These are phyloP conservation scores for Perilla frutescens DNA, from an alignment of 257 asterid species.

Conservation along the genomic window DNA sequence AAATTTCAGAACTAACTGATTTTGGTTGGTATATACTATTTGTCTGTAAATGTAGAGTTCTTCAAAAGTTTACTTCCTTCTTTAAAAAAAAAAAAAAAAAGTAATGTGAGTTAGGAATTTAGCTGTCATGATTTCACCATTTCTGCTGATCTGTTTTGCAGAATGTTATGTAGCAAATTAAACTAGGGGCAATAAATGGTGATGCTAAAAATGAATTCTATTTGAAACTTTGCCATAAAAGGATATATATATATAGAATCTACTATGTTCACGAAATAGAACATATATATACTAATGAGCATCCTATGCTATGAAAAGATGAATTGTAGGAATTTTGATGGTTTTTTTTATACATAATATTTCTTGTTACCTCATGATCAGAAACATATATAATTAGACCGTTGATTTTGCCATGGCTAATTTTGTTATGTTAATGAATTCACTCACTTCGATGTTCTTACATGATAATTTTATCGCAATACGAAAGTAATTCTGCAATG, in stretches of 20 bases:
- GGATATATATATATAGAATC: too few species aligned
- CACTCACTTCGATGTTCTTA: too few species aligned
- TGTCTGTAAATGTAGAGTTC: background rate
- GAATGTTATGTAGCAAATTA: background rate
- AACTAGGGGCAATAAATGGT: background rate
- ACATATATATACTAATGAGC: background rate
- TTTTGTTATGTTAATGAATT: background rate
- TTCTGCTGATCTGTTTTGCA: constrained; percentile 19
- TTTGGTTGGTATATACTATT: background rate
- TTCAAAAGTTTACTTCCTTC: too few species aligned
- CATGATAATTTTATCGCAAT: too few species aligned
- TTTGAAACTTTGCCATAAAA: background rate
- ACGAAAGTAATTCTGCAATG: too few species aligned
- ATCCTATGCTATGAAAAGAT: background rate
- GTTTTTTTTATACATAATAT: background rate
- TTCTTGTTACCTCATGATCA: background rate
- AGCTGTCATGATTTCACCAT: too few species aligned
- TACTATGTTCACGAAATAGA: too few species aligned
- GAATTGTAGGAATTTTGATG: background rate
- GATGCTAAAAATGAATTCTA: background rate
- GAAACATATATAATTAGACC: background rate
- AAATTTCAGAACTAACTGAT: background rate
- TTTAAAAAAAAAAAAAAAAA: too few species aligned
- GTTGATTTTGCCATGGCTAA: background rate
- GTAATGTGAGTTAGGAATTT: too few species aligned